Evolutionary conservation across 1,284 basidiomycete species (phyloP).

Genomic region (Phylloboletellus chloephorus): DNA sequence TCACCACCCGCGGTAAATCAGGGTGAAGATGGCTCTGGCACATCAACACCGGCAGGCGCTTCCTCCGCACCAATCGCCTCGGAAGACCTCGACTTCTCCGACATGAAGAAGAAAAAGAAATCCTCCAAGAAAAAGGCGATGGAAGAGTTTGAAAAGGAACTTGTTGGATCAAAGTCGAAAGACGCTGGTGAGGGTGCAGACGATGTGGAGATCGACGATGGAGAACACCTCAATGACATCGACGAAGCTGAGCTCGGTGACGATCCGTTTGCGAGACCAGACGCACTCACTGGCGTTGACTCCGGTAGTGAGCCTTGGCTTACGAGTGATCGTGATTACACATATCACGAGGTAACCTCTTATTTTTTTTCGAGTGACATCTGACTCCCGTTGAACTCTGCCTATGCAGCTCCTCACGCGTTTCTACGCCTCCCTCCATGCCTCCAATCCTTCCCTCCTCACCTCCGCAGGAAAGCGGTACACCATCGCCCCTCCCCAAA

Average conservation of each 20-base stretch:
- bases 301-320: conserved; percentile 83
- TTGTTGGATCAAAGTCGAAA: conserved; percentile 63
- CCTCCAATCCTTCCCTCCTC: conserved; percentile 91
- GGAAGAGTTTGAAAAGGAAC: conserved; percentile 88
- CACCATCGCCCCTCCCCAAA: conserved; percentile 95
- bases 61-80: conserved; percentile 40
- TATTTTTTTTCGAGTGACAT: background rate
- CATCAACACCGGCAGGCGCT: conserved; percentile 47
- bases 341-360: conserved; percentile 75
- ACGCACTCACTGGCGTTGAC: conserved; percentile 52
- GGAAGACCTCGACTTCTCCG: conserved; percentile 77
- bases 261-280: conserved; percentile 70
- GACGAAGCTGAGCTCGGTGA: conserved; percentile 82
- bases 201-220: conserved; percentile 54
- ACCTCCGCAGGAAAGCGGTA: conserved; percentile 85
- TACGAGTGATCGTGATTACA: conserved; percentile 89
- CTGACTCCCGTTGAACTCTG: background rate
- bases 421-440: conserved; percentile 89
- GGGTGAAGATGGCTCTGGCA: conserved; percentile 59
- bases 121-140: conserved; percentile 70
- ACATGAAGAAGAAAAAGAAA: conserved; percentile 82
- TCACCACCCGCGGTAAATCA: conserved; percentile 23
- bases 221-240: conserved; percentile 58
- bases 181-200: conserved; percentile 51
- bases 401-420: conserved; percentile 76